Conservation (phyloP, 202 grass and related monocot genomes). For the Setaria italica region DNA sequence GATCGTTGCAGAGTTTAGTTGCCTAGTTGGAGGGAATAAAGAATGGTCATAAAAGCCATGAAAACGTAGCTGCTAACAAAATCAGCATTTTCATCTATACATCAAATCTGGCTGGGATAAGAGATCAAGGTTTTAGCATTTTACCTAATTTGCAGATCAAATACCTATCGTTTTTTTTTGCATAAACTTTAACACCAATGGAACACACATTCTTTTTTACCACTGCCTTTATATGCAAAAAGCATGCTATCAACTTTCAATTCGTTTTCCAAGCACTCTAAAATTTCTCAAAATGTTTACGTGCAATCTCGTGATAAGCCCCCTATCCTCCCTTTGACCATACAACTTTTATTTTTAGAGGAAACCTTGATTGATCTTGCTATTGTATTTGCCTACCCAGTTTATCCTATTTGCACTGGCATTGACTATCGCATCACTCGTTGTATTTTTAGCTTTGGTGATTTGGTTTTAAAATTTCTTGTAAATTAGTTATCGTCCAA, state of each 20-base stretch:
- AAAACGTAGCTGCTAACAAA: neutral
- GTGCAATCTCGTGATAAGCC: neutral
- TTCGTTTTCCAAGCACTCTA: neutral
- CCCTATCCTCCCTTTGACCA: neutral
- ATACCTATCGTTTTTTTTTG: neutral
- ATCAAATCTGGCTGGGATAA: neutral
- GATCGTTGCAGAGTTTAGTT: neutral
- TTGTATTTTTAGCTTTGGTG: too few relatives aligned
- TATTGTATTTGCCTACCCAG: too few relatives aligned
- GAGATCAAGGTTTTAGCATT: neutral
- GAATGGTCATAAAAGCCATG: neutral
- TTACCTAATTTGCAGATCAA: neutral
- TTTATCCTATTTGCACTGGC: too few relatives aligned
- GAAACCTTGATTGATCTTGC: neutral
- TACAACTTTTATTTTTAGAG: neutral
- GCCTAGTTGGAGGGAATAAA: neutral
- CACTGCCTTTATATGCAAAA: neutral
- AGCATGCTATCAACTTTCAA: neutral
- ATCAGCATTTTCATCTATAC: neutral
- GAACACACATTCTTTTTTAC: neutral
- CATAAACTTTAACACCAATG: neutral
- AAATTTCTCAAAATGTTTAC: neutral
- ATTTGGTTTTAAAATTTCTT: neutral
- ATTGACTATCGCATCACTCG: too few relatives aligned
- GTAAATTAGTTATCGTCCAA: too few relatives aligned